These are phyloP conservation scores for Chlorella sp. DNA, from an alignment of 139 green algal species.

Conservation along the genomic window DNA sequence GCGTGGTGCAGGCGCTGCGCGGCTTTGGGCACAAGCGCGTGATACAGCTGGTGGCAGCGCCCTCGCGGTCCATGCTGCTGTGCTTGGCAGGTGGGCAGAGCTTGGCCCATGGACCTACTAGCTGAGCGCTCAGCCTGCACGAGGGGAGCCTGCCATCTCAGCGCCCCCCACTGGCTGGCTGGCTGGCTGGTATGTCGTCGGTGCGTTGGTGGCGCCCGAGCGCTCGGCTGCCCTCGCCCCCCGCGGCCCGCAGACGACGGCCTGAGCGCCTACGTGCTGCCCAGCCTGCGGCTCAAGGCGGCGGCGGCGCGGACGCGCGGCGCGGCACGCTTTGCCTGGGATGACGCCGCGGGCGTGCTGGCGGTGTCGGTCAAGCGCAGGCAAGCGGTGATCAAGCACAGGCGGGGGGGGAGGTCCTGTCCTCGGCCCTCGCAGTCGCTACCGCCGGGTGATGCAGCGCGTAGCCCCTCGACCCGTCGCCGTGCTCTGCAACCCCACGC, in stretches of 20 bases:
- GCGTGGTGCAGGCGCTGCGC: constrained; percentile 3
- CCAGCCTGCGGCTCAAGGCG: constrained; percentile 30
- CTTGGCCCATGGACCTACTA: neutral
- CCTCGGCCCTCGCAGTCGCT: too few species aligned
- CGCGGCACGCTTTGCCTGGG: constrained; percentile 51
- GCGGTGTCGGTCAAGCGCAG: constrained; percentile 42
- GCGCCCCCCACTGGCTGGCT: neutral
- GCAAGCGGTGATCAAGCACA: too few species aligned
- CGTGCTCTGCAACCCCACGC: too few species aligned
- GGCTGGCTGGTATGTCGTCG: too few species aligned
- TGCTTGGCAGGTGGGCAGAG: constrained; percentile 22
- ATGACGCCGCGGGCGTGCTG: constrained; percentile 37
- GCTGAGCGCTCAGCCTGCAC: too few species aligned
- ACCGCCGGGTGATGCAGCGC: too few species aligned
- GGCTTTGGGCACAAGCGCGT: constrained; percentile 18
- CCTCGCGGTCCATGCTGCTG: constrained; percentile 19
- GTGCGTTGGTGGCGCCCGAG: neutral
- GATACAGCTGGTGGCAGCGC: constrained; percentile 26
- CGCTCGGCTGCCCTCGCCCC: neutral
- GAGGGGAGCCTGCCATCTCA: too few species aligned
- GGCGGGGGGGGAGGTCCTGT: too few species aligned
- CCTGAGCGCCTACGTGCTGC: constrained; percentile 37
- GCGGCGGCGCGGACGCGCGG: constrained; percentile 31
- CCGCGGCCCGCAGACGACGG: constrained; percentile 10
- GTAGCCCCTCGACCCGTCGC: too few species aligned